These are phyloP conservation scores for Aspergillus uvarum DNA, from an alignment of 2,329 filamentous ascomycete species.

Conservation along the genomic window DNA sequence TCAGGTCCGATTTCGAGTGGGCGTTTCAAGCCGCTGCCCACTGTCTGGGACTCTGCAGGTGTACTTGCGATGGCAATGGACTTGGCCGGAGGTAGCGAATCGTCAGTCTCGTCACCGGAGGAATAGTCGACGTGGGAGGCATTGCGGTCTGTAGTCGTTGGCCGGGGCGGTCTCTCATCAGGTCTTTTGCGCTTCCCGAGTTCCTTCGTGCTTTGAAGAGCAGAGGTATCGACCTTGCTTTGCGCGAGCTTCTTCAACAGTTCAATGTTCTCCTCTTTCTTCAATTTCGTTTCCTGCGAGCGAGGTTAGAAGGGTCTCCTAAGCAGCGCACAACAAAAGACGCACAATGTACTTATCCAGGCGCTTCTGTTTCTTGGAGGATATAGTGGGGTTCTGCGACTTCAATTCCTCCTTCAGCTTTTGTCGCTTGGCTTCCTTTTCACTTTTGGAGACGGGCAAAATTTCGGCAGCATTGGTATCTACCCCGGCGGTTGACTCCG, in stretches of 20 bases:
- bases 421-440: slow-evolving; percentile 54
- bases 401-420: slow-evolving; percentile 56
- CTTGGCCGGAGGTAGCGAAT: slow-evolving; percentile 33
- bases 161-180: slow-evolving; percentile 38
- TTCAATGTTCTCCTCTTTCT: slow-evolving; percentile 86
- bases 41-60: slow-evolving; percentile 13
- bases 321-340: slow-evolving; percentile 4
- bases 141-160: slow-evolving; percentile 21
- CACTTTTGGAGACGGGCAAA: slow-evolving; percentile 49
- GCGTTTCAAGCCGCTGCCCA: slow-evolving; percentile 80
- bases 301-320: slow-evolving; percentile 17
- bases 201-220: slow-evolving; percentile 74
- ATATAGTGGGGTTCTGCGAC: slow-evolving; percentile 56
- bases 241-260: slow-evolving; percentile 79
- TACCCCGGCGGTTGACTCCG: slow-evolving; percentile 38
- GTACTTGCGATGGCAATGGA: slow-evolving; percentile 32
- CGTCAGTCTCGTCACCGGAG: slow-evolving; percentile 35
- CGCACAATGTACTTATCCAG: slow-evolving; percentile 67
- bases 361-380: slow-evolving; percentile 65
- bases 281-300: slow-evolving; percentile 76
- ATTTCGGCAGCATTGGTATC: slow-evolving; percentile 47
- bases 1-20: slow-evolving; percentile 77
- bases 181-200: slow-evolving; percentile 71
- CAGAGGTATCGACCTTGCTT: slow-evolving; percentile 75
- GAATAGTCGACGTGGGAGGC: slow-evolving; percentile 29